Base-by-base conservation (phyloP, 305 asterid species). In the Monarda citriodora region DNA sequence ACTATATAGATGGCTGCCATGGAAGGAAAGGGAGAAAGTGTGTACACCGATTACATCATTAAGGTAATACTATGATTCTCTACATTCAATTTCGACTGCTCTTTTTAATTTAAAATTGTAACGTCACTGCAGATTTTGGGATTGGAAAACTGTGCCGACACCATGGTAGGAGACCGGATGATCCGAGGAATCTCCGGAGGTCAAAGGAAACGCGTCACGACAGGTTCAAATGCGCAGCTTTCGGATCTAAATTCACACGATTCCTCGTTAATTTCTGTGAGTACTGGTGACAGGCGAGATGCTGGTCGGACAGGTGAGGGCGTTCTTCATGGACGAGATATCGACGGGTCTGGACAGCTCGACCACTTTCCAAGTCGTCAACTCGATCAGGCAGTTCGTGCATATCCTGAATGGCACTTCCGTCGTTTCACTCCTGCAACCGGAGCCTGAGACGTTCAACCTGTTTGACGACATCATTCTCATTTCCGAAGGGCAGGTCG, bases 271-370 rank as follows among this genome's bases (percentile, higher is more conserved):
- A n/a, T n/a, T n/a, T n/a, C n/a, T n/a, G n/a, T n/a, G n/a, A n/a
- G n/a, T n/a, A n/a, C n/a, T n/a, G n/a, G n/a, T n/a, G n/a, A 46
- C 52, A 46, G 52, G 52, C 16, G 94, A 87, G 67, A 82, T 79
- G 82, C 66, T 82, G 69, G 94, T 85, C 48, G 91, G 96, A 40
- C 85, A 91, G 26, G 64, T 82, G 26, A 74, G 63, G 38, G 85
- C 84, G 25, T 69, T 87, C 29, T 82, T 87, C 68, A 84, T 85
- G 90, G 93, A 87, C 68, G 94, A 84, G 66, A 87, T 87, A 71
- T 82, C 96, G 3, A 84, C 85, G 12, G 96, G 90, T 17, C 65
- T 87, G 70, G 95, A 87, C 63, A 84, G 84, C 47, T 84, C 95
- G 1, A 87, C 95, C 9, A 79, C 95, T 0, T 87, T 68, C 61